Base-by-base conservation (phyloP, 2,329 filamentous ascomycete genomes). In the Aureobasidium musti region DNA sequence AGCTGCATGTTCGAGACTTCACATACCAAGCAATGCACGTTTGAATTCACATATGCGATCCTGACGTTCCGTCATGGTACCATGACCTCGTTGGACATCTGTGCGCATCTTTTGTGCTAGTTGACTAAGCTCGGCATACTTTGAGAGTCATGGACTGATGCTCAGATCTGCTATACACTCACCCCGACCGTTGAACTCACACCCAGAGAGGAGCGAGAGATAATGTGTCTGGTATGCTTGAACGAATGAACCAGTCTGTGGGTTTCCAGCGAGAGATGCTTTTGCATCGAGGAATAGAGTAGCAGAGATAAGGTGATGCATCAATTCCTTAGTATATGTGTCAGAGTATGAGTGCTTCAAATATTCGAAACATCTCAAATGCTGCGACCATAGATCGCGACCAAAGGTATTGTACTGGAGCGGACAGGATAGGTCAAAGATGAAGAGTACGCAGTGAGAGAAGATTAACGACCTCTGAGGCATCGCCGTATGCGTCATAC, bases 391-490 rank as follows among this genome's bases (percentile, higher is more conserved):
- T 69, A 86, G 77, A 57, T 80, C 82, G 13, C 80, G 77, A 21
- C 79, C 60, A 17, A 56, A 52, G 10, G 52, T 49, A 35, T 43
- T 64, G 35, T 57, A 45, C 21, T 64, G 52, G 35, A 59, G 56
- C 6, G 67, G 50, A 33, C 59, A 68, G 68, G 77, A 73, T 67
- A 85, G 82, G 75, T 86, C 84, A 70, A 85, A 86, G 23, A 86
- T 75, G 30, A 86, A 78, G 14, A 86, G 78, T 5, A 86, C 75
- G 68, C 85, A 85, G 72, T 87, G 84, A 1, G 83, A 82, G 26
- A 85, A 77, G 67, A 86, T 82, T 21, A 82, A 77, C 13, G 82
- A 83, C 70, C 86, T 82, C 0, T 82, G 84, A 19, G 82, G 78
- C 23, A 85, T 75, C 70, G 86, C 81, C 2, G 80, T 79, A 11